Conservation (phyloP, 306 rosid species). For the Dryas alaskensis region DNA sequence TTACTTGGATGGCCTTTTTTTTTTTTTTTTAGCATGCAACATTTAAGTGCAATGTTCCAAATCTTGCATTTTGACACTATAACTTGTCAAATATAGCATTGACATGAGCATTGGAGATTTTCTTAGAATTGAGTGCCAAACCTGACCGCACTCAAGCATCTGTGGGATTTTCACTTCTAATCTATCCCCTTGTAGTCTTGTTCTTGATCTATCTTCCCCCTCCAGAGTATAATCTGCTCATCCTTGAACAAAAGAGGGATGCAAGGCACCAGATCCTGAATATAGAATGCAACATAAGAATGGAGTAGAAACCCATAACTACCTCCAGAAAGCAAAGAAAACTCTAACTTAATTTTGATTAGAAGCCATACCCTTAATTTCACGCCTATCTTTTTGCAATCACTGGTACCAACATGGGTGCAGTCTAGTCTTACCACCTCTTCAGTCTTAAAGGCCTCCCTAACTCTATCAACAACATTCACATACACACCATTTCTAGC, state of each 20-base stretch:
- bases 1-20: not conserved
- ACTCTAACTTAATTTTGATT: not conserved
- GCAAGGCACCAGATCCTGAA: conserved; percentile 83
- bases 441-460: conserved; percentile 65
- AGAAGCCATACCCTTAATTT: conserved; percentile 60
- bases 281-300: conserved; percentile 5
- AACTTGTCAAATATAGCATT: not conserved
- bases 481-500: conserved; percentile 94
- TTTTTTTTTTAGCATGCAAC: not conserved
- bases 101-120: not conserved
- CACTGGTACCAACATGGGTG: conserved; percentile 65
- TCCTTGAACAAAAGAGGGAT: conserved; percentile 85
- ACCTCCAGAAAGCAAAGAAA: not conserved
- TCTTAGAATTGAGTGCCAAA: not conserved
- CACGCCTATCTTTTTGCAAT: conserved; percentile 83
- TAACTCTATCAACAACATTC: conserved; percentile 68
- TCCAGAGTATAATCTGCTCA: conserved; percentile 89
- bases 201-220: conserved; percentile 51
- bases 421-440: conserved; percentile 91
- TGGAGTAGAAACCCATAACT: conserved; percentile 4
- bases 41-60: not conserved
- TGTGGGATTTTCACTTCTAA: conserved; percentile 1
- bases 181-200: conserved; percentile 27
- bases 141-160: conserved; percentile 6
- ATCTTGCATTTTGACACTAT: not conserved